Evolutionary conservation across 2,329 filamentous ascomycete genomes (phyloP), one percentile per base, ranked within the genome.

Genomic region (Taxawa tesnikishii): DNA sequence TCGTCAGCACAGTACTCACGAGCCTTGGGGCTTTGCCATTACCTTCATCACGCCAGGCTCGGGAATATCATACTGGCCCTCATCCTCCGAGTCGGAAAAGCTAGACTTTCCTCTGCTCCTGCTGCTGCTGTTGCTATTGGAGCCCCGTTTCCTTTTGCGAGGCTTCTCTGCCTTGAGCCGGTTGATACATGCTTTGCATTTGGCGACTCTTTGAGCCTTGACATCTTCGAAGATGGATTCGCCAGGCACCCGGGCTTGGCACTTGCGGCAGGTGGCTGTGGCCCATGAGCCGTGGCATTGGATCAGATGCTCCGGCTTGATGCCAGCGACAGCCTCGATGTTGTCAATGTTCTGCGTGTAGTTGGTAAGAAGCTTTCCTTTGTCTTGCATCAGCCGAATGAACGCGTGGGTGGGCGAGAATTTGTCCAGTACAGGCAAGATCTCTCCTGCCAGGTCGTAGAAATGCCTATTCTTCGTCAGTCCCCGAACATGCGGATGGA

Each of bases 261-360:
- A 98, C 48, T 82, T 78, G 28, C 90, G 72, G 56, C 90, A 98
- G 3, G 77, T 83, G 14, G 90, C 90, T 0, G 81, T 92, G 26
- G 87, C 87, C 61, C 94, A 96, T 5, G 84, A 94, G 38, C 90
- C 90, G 53, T 98, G 90, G 53, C 90, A 96, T 58, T 98, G 88
- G 16, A 98, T 79, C 12, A 96, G 69, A 50, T 90, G 93, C 19
- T 83, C 77, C 2, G 74, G 69, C 14, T 66, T 59, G 38, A 98
- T 83, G 14, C 90, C 90, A 0, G 88, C 88, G 48, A 82, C 77
- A 39, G 77, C 72, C 56, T 98, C 88, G 31, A 94, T 48, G 46
- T 94, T 94, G 63, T 98, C 90, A 49, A 98, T 96, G 56, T 98
- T 98, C 54, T 98, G 90, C 0, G 90, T 93, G 62, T 94, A 98